phyloP scores from a whole-genome alignment of 768 basidiomycete species.

The Boletus insuetus region DNA sequence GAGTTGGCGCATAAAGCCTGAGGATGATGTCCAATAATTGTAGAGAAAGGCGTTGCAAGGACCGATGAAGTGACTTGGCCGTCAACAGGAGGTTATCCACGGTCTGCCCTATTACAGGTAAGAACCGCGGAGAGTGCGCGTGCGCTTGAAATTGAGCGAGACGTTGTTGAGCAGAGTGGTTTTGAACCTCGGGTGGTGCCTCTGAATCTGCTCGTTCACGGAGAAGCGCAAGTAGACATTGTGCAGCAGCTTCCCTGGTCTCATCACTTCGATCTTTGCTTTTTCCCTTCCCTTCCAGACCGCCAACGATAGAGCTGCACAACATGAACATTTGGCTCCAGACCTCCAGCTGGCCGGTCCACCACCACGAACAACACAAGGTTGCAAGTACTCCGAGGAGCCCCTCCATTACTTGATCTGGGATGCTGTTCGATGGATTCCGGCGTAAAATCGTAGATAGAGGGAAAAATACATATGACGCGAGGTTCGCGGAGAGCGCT shows the following conservation, averaged over 20 bases:
- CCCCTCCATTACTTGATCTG: constrained; percentile 77
- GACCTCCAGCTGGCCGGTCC: constrained; percentile 63
- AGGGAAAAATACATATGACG: constrained; percentile 87
- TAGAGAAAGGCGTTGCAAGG: constrained; percentile 66
- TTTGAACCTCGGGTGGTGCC: constrained; percentile 31
- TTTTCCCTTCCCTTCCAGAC: constrained; percentile 66
- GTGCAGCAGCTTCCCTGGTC: constrained; percentile 70
- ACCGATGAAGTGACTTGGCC: constrained; percentile 51
- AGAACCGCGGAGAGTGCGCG: constrained; percentile 48
- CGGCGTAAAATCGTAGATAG: constrained; percentile 80
- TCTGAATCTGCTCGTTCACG: constrained; percentile 46
- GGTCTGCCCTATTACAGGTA: constrained; percentile 82
- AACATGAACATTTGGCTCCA: constrained; percentile 90
- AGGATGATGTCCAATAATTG: constrained; percentile 55
- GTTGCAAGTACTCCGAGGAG: constrained; percentile 56
- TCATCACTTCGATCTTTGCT: constrained; percentile 74
- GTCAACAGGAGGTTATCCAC: constrained; percentile 67
- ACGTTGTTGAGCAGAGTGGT: constrained; percentile 16
- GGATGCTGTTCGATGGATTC: constrained; percentile 64
- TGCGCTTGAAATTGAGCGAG: constrained; percentile 41
- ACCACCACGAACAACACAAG: constrained; percentile 81
- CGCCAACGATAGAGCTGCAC: constrained; percentile 61
- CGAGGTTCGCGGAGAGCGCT: constrained; percentile 53
- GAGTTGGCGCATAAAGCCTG: constrained; percentile 43
- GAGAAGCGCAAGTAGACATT: constrained; percentile 63